These are phyloP conservation scores for Mortierella sp. DNA, from an alignment of 371 early-diverging fungal species.

Conservation along the genomic window DNA sequence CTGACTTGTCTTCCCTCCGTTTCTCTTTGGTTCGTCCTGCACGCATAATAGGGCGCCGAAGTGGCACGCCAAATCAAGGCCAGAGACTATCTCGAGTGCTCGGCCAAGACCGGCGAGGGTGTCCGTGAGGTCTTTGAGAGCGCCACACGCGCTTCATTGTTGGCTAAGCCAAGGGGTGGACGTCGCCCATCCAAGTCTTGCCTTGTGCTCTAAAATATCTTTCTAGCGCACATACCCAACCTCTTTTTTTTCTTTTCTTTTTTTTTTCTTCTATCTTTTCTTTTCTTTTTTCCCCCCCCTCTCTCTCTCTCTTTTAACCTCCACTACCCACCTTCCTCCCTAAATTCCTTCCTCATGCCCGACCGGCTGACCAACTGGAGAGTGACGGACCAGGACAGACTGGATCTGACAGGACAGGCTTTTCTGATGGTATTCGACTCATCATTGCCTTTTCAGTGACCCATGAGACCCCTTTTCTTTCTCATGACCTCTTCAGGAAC, in stretches of 20 bases:
- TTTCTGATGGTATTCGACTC: background rate
- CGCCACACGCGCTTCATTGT: constrained; percentile 89
- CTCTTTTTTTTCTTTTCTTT: background rate
- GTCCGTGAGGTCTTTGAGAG: constrained; percentile 95
- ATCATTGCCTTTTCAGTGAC: background rate
- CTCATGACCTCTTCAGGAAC: too few relatives aligned
- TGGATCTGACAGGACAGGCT: constrained; percentile 12
- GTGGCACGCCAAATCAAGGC: constrained; percentile 89
- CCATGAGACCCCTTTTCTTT: too few relatives aligned
- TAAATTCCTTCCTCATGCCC: background rate
- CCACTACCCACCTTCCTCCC: background rate
- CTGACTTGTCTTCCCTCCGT: too few relatives aligned
- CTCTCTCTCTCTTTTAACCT: background rate
- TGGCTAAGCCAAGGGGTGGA: constrained; percentile 55
- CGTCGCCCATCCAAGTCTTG: constrained; percentile 56
- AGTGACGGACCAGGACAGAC: background rate
- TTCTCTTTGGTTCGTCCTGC: too few relatives aligned
- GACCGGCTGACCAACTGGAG: background rate
- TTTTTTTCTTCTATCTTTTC: background rate
- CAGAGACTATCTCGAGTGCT: constrained; percentile 94
- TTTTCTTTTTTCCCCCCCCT: background rate
- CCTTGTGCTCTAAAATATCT: constrained; percentile 59
- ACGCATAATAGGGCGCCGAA: constrained; percentile 64
- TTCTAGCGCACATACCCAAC: background rate
- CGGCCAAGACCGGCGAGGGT: constrained; percentile 91